Evolutionary conservation across 2,329 filamentous ascomycete genomes (phyloP), one percentile per base, ranked within the genome.

Genomic region (Colletotrichum lupini): DNA sequence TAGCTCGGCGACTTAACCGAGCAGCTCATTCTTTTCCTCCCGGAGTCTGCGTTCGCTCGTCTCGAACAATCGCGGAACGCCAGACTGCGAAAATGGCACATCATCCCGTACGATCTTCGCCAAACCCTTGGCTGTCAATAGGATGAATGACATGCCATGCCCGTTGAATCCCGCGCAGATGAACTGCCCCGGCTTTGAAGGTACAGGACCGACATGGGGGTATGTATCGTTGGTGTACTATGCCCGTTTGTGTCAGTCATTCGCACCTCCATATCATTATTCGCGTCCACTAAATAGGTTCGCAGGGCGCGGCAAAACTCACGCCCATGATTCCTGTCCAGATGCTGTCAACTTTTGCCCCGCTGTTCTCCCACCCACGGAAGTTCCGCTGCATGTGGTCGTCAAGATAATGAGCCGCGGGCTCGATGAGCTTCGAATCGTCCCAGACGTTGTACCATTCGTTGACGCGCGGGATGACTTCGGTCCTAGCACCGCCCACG

Each of bases 161-260:
- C 87, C 87, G 53, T 83, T 85, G 73, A 88, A 89, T 0, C 87
- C 87, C 0, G 83, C 86, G 24, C 85, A 77, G 22, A 89, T 79
- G 53, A 81, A 85, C 72, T 86, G 82, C 4, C 81, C 81, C 1
- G 79, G 69, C 63, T 80, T 82, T 0, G 78, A 82, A 0, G 86
- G 86, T 0, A 89, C 79, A 8, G 62, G 28, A 4, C 72, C 69
- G 5, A 72, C 59, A 55, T 68, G 72, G 24, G 69, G 59, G 14
- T 60, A 49, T 26, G 60, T 64, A 14, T 74, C 72, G 55, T 49
- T 73, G n/a, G 63, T 73, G 64, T 68, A 73, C 1, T 77, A 2
- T 85, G 86, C 4, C 87, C 77, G 26, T 84, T 81, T 0, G 85
- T 19, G 61, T 71, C 32, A 70, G 81, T 84, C 56, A 85, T 82